Evolutionary conservation across 2,329 filamentous ascomycete genomes (phyloP).

Genomic region (Pseudogymnoascus destructans): DNA sequence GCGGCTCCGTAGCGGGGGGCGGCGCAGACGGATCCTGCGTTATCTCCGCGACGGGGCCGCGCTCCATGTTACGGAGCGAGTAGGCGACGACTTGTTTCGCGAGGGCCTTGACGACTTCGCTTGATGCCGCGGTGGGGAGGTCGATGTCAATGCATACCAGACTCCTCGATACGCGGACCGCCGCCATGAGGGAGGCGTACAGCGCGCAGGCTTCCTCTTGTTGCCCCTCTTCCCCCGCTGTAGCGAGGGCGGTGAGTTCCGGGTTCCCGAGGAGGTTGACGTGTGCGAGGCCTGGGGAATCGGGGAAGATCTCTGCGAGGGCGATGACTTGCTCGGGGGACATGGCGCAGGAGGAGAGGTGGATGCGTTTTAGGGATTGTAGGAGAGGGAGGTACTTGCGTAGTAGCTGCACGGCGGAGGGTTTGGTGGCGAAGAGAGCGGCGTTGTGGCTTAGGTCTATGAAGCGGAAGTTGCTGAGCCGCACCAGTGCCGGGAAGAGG

Average conservation of each 20-base stretch:
- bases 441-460: constrained; percentile 87
- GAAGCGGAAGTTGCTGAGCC: constrained; percentile 64
- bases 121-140: constrained; percentile 66
- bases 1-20: constrained; percentile 28
- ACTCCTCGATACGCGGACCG: constrained; percentile 67
- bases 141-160: constrained; percentile 89
- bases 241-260: constrained; percentile 54
- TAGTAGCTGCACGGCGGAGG: constrained; percentile 61
- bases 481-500: constrained; percentile 60
- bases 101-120: constrained; percentile 80
- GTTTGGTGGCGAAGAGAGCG: constrained; percentile 58
- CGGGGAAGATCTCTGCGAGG: constrained; percentile 78
- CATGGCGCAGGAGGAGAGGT: constrained; percentile 74
- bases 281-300: constrained; percentile 69
- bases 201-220: constrained; percentile 92
- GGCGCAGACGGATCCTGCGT: constrained; percentile 62
- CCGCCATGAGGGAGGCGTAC: constrained; percentile 82
- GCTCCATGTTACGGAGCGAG: constrained; percentile 82
- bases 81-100: constrained; percentile 93
- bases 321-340: constrained; percentile 81
- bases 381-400: constrained; percentile 72
- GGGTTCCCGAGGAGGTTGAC: constrained; percentile 77
- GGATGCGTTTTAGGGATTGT: constrained; percentile 64
- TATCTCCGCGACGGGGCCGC: constrained; percentile 50
- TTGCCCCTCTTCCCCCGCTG: constrained; percentile 60